Conservation (phyloP, 345 rosid genomes). For the Schrenkiella parvula region DNA sequence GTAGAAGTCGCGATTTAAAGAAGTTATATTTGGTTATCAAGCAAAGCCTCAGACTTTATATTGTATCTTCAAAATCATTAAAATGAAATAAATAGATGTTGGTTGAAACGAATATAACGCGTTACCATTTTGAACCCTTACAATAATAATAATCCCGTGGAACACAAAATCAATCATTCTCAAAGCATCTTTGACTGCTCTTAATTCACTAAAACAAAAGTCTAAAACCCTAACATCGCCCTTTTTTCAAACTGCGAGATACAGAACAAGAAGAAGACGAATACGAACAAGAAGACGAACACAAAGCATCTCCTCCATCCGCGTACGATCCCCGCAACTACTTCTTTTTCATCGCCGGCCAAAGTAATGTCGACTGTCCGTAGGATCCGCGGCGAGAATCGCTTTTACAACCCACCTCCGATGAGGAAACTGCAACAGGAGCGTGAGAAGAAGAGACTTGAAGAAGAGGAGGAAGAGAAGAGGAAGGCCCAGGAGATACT, state of each 20-base stretch:
- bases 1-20: too few species aligned
- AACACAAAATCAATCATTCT: too few species aligned
- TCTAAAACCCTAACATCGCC: constrained; percentile 19
- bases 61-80: too few species aligned
- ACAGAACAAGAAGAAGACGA: constrained; percentile 9
- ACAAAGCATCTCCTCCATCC: background rate
- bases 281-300: background rate
- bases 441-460: constrained; percentile 32
- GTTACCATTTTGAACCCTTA: too few species aligned
- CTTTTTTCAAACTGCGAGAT: constrained; percentile 18
- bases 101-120: too few species aligned
- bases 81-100: too few species aligned
- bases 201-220: background rate
- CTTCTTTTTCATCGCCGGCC: background rate
- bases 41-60: too few species aligned
- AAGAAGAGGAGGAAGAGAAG: constrained; percentile 25
- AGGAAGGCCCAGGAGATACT: constrained; percentile 11
- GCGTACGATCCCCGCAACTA: background rate
- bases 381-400: constrained; percentile 41
- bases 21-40: too few species aligned
- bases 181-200: constrained; percentile 17
- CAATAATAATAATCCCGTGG: too few species aligned
- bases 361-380: constrained; percentile 30
- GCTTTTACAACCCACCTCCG: constrained; percentile 52
- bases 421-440: constrained; percentile 38